Conservation (phyloP, 768 basidiomycete genomes). For the Russula brevipes region DNA sequence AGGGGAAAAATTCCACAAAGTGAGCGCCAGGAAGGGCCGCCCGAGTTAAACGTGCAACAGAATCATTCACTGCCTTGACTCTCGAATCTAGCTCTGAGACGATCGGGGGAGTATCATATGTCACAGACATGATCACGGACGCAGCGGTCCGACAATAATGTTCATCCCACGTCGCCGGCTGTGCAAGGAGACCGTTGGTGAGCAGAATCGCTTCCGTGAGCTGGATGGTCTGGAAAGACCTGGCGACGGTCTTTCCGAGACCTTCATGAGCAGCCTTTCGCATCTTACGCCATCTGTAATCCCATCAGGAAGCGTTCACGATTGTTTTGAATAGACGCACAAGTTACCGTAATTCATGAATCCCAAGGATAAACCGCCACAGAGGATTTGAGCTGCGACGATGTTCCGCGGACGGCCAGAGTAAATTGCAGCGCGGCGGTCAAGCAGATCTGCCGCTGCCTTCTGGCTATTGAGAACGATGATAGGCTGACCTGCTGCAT, state of each 20-base stretch:
- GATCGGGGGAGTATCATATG: slow-evolving; percentile 14
- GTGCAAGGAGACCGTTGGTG: no score
- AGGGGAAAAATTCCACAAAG: background rate
- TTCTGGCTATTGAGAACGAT: no score
- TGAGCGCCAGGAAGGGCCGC: slow-evolving; percentile 17
- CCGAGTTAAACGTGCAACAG: slow-evolving; percentile 4
- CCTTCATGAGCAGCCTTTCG: background rate
- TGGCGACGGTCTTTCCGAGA: no score
- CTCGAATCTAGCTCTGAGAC: slow-evolving; percentile 4
- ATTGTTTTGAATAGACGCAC: background rate
- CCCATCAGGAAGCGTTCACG: background rate
- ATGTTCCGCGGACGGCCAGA: background rate
- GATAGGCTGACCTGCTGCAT: slow-evolving; percentile 19
- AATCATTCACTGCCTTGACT: slow-evolving; percentile 9
- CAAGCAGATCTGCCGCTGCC: no score
- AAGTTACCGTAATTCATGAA: background rate
- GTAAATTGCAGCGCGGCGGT: no score
- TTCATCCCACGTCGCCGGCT: background rate
- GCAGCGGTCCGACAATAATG: slow-evolving; percentile 17
- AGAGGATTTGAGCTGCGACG: no score
- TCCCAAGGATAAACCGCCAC: slow-evolving; percentile 2
- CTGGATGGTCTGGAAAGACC: no score
- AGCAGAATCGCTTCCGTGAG: background rate
- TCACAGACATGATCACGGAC: slow-evolving; percentile 16
- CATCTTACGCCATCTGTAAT: slow-evolving; percentile 20